Conservation (phyloP, 2,329 filamentous ascomycete species). For the Hypoxylon sp. region DNA sequence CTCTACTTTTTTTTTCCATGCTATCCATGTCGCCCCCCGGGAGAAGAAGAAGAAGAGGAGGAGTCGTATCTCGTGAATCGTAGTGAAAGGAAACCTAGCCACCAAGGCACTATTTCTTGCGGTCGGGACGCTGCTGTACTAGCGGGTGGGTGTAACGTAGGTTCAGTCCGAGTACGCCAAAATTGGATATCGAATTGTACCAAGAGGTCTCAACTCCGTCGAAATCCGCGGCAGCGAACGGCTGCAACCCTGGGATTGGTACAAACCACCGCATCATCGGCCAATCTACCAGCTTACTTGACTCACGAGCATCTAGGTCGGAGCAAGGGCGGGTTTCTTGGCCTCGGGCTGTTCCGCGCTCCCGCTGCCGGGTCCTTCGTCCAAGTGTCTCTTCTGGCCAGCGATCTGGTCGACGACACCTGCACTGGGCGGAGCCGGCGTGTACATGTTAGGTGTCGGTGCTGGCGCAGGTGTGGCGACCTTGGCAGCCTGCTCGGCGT, state of each 20-base stretch:
- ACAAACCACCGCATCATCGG: not conserved
- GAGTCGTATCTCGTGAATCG: constrained; percentile 23
- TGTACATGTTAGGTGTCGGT: constrained; percentile 31
- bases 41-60: constrained; percentile 1
- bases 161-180: not conserved
- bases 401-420: constrained; percentile 51
- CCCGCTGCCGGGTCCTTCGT: constrained; percentile 45
- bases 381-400: constrained; percentile 44
- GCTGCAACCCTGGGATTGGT: not conserved
- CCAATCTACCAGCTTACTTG: not conserved
- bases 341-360: constrained; percentile 51
- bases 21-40: not conserved
- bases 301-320: constrained; percentile 15
- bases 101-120: not conserved
- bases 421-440: constrained; percentile 48
- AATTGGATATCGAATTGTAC: not conserved
- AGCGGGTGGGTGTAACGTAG: not conserved
- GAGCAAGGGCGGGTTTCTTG: constrained; percentile 48
- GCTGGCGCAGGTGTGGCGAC: constrained; percentile 18
- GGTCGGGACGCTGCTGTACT: not conserved
- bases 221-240: not conserved
- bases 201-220: not conserved
- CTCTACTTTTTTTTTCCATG: not conserved
- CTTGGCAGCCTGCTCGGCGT: constrained; percentile 29
- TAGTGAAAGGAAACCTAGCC: not conserved